Evolutionary conservation across 176 grass and related monocot genomes (phyloP).

Genomic region (Eremochloa ophiuroides): DNA sequence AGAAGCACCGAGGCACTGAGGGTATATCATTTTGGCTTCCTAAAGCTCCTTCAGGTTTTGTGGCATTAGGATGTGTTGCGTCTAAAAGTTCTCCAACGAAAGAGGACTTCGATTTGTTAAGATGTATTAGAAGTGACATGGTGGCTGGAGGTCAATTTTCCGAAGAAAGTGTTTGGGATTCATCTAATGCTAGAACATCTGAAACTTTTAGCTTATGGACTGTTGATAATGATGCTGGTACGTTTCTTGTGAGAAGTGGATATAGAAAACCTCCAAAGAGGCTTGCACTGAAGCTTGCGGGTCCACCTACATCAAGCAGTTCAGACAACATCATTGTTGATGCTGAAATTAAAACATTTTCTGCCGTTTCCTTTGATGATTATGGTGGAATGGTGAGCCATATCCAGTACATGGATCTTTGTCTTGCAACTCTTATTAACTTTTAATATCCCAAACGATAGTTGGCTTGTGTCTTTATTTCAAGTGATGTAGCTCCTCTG

Average conservation of each 20-base stretch:
- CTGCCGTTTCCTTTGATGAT: slow-evolving; percentile 93
- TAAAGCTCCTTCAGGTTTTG: slow-evolving; percentile 84
- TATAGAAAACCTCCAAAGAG: slow-evolving; percentile 77
- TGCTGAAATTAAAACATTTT: slow-evolving; percentile 79
- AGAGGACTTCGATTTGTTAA: slow-evolving; percentile 66
- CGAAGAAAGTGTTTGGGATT: slow-evolving; percentile 87
- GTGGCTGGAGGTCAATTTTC: slow-evolving; percentile 75
- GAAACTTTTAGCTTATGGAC: slow-evolving; percentile 91
- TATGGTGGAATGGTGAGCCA: slow-evolving; percentile 84
- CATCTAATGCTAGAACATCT: slow-evolving; percentile 56
- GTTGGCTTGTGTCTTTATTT: not conserved
- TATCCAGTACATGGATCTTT: not conserved
- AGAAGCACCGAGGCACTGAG: slow-evolving; percentile 74
- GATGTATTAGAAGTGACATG: slow-evolving; percentile 95
- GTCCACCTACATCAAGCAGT: slow-evolving; percentile 49
- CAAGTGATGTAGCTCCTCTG: slow-evolving; percentile 5
- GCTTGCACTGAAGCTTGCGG: slow-evolving; percentile 68
- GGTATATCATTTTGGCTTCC: slow-evolving; percentile 84
- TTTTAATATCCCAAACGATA: slow-evolving; percentile 5
- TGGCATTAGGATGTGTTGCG: slow-evolving; percentile 81
- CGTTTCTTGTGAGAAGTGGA: slow-evolving; percentile 93
- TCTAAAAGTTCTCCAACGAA: slow-evolving; percentile 52
- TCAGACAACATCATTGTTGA: slow-evolving; percentile 81
- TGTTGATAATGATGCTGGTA: slow-evolving; percentile 63
- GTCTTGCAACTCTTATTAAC: not conserved